These are phyloP conservation scores for Rubus idaeus DNA, from an alignment of 306 rosid species.

Conservation along the genomic window DNA sequence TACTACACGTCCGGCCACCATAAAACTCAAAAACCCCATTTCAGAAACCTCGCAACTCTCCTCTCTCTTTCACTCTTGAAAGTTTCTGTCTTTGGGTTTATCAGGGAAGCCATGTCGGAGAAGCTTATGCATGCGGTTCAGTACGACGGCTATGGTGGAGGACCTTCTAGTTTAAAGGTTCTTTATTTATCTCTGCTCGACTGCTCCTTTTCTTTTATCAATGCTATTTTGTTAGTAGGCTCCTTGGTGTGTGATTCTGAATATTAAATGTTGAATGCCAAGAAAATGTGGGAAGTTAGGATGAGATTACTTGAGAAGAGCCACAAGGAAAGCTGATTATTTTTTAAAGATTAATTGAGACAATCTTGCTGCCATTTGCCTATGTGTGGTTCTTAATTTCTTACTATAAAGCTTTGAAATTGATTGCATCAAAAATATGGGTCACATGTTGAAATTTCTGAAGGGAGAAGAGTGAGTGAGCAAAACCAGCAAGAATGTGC, in stretches of 20 bases:
- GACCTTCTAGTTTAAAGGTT: slow-evolving; percentile 61
- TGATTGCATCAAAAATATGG: not conserved
- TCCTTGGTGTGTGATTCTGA: not conserved
- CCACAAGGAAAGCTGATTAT: not conserved
- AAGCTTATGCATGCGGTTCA: slow-evolving; percentile 64
- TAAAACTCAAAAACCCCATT: not conserved
- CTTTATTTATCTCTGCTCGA: not conserved
- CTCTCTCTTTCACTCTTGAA: not conserved
- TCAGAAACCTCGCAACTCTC: not conserved
- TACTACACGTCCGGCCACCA: not conserved
- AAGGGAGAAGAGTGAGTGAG: not conserved
- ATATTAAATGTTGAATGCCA: not conserved
- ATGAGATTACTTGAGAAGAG: not conserved
- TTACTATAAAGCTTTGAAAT: not conserved
- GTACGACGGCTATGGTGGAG: slow-evolving; percentile 63
- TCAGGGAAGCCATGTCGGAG: slow-evolving; percentile 30
- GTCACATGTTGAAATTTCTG: not conserved
- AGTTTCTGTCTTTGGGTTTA: slow-evolving; percentile 1
- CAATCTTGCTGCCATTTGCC: not conserved
- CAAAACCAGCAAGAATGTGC: not conserved
- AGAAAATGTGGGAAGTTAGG: not conserved
- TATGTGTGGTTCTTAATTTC: not conserved
- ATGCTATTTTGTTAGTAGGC: not conserved
- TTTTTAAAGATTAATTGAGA: not conserved
- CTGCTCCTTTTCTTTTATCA: not conserved